Evolutionary conservation across 345 rosid species (phyloP).

Genomic region (Lepidium didymum): DNA sequence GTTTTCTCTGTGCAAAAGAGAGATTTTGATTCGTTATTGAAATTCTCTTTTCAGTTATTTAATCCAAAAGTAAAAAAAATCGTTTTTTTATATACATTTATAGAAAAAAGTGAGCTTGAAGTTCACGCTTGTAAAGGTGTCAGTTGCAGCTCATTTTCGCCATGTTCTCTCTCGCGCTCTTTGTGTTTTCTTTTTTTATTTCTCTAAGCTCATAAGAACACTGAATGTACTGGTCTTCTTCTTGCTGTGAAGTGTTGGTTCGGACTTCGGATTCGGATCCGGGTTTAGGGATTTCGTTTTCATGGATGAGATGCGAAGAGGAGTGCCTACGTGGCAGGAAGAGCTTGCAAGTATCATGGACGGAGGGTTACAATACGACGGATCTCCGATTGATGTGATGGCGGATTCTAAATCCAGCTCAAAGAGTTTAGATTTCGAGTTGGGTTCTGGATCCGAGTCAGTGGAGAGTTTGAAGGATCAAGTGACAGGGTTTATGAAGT

Average conservation of each 20-base stretch:
- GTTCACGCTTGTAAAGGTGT: conserved; percentile 55
- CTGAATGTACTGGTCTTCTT: neutral
- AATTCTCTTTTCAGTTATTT: neutral
- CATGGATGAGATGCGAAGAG: conserved; percentile 60
- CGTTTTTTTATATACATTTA: neutral
- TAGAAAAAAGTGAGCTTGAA: conserved; percentile 31
- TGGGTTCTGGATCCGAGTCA: conserved; percentile 20
- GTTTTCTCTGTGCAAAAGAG: neutral
- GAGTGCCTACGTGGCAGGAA: conserved; percentile 61
- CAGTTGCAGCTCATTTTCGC: conserved; percentile 28
- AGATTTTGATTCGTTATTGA: conserved; percentile 35
- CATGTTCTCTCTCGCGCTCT: conserved; percentile 24
- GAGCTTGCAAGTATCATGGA: conserved; percentile 61
- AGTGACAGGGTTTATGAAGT: conserved; percentile 57
- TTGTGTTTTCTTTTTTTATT: neutral
- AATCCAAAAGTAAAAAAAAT: conserved; percentile 4
- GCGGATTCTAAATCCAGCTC: conserved; percentile 22
- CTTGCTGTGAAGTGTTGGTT: neutral
- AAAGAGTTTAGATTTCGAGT: conserved; percentile 12
- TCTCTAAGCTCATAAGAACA: neutral
- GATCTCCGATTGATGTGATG: conserved; percentile 30
- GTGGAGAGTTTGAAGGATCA: conserved; percentile 64
- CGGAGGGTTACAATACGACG: conserved; percentile 36
- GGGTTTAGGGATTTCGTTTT: conserved; percentile 5
- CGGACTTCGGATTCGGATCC: neutral